phyloP scores from a whole-genome alignment of 2,329 filamentous ascomycete genomes.

The Diaporthe caulivora region DNA sequence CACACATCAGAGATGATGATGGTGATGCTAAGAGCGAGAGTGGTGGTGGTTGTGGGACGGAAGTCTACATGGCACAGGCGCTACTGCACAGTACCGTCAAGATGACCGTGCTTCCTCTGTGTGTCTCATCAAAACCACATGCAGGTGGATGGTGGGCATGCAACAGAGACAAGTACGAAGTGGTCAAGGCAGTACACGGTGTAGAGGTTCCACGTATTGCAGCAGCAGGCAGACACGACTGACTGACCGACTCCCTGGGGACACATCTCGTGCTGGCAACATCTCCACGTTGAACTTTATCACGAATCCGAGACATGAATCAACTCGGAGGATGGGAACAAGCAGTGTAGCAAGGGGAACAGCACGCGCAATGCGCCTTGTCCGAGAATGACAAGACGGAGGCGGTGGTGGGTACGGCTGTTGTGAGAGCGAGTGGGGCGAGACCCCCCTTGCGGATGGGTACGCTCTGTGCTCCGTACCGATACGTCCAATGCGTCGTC shows the following conservation, averaged over 20 bases:
- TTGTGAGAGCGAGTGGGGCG: constrained; percentile 2
- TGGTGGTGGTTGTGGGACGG: not conserved
- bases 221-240: not conserved
- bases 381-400: not conserved
- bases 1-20: not conserved
- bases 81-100: constrained; percentile 23
- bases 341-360: constrained; percentile 27
- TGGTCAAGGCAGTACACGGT: no score
- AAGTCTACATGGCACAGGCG: constrained; percentile 17
- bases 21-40: no score
- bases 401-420: constrained; percentile 6
- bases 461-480: constrained; percentile 4
- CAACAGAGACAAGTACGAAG: no score
- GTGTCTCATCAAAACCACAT: constrained; percentile 2
- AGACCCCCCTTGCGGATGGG: constrained; percentile 9
- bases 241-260: not conserved
- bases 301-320: constrained; percentile 28
- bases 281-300: constrained; percentile 11
- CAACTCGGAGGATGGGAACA: constrained; percentile 11
- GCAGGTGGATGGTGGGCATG: not conserved
- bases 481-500: not conserved
- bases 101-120: constrained; percentile 19
- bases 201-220: not conserved
- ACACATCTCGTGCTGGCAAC: not conserved
- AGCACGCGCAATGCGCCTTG: constrained; percentile 9